phyloP scores from a whole-genome alignment of 129 eudicot genomes.

The Mikania micrantha region DNA sequence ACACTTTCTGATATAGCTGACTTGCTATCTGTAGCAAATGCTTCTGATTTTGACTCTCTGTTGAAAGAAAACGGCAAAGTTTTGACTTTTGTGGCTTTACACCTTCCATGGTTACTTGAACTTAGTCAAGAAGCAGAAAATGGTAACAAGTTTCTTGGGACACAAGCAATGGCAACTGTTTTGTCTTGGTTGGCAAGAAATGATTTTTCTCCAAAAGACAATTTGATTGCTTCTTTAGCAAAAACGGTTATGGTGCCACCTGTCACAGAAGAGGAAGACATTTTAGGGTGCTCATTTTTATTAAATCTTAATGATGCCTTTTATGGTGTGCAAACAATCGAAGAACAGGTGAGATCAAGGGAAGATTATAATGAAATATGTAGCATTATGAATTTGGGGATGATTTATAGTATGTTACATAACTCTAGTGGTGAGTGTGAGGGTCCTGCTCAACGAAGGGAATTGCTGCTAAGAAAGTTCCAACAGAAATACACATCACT shows the following conservation, averaged over 20 bases:
- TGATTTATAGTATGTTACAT: constrained; percentile 83
- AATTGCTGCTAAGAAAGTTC: constrained; percentile 56
- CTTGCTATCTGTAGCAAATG: constrained; percentile 37
- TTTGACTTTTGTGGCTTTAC: constrained; percentile 58
- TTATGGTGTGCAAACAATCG: constrained; percentile 84
- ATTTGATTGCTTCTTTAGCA: constrained; percentile 63
- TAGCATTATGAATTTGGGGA: constrained; percentile 92
- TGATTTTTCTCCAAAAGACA: constrained; percentile 71
- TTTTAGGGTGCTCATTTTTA: constrained; percentile 72
- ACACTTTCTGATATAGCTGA: constrained; percentile 57
- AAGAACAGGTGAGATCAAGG: constrained; percentile 64
- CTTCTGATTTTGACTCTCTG: constrained; percentile 48
- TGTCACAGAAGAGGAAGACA: constrained; percentile 80
- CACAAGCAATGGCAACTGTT: constrained; percentile 51
- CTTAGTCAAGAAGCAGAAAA: constrained; percentile 36
- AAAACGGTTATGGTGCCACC: constrained; percentile 76
- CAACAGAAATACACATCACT: constrained; percentile 56
- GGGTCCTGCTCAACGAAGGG: constrained; percentile 71
- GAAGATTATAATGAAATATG: constrained; percentile 62
- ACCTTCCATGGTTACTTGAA: constrained; percentile 87
- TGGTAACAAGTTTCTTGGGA: constrained; percentile 44
- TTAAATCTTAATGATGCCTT: constrained; percentile 81
- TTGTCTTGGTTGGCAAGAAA: constrained; percentile 81
- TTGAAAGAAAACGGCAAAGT: constrained; percentile 62
- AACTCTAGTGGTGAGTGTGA: constrained; percentile 55